Evolutionary conservation across 2,329 filamentous ascomycete species (phyloP), one percentile per base, ranked within the genome.

Genomic region (Helicocarpus griseus): DNA sequence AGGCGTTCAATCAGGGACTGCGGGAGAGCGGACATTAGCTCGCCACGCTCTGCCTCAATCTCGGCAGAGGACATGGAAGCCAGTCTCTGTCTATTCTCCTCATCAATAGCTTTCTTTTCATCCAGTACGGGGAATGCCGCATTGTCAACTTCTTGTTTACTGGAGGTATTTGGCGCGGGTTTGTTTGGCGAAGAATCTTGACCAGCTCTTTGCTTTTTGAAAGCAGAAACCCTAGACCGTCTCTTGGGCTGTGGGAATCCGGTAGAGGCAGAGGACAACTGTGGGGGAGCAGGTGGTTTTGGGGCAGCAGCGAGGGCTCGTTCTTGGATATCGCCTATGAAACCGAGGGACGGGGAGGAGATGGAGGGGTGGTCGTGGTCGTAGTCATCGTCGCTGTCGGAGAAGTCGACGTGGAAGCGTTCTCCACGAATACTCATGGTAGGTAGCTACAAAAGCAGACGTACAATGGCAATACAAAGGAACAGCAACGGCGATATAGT

Each of bases 231-330:
- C 52, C 79, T 78, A 51, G 75, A 77, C 57, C 90, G 82, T 65
- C 87, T 89, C 67, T 86, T 93, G 67, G 89, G 90, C 53, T 83
- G 81, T n/a, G 93, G 93, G 60, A 97, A 97, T 1, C 93, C 93
- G 11, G 80, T 82, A 19, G 75, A 72, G 8, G 82, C 79, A 36
- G 76, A 75, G 7, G 85, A 83, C 4, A 86, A 77, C 56, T 80
- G 83, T 21, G 81, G 75, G 6, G 64, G 59, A 4, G 70, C 63
- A 29, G 71, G 60, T 11, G 65, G 62, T 22, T 55, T 43, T n/a
- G 52, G 22, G 43, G 67, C 60, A 13, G 75, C 69, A 13, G 74
- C 68, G 24, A 79, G 69, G 41, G 81, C 77, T 56, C 87, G 85
- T 72, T 97, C 91, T 61, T 86, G 78, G 56, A 97, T 82, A 59